Conservation (phyloP, 2,329 filamentous ascomycete genomes). For the Penicillium sumatraense region DNA sequence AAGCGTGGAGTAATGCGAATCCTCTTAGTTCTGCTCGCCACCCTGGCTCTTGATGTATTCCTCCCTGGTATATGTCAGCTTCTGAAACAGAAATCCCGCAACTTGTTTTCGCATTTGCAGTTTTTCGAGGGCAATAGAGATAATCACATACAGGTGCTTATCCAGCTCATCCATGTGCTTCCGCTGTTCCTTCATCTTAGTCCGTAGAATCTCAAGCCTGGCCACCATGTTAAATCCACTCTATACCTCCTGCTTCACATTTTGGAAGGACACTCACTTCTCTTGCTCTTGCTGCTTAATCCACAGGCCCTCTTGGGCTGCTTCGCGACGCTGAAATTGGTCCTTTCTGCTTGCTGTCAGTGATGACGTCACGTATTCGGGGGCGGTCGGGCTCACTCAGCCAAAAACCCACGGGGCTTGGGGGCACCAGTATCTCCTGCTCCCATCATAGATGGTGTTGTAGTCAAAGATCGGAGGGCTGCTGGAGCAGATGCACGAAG, state of each 20-base stretch:
- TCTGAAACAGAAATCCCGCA: not conserved
- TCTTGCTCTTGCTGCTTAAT: constrained; percentile 26
- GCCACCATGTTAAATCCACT: not conserved
- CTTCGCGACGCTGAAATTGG: constrained; percentile 24
- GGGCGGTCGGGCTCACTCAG: constrained; percentile 26
- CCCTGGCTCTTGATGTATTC: constrained; percentile 21
- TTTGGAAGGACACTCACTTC: constrained; percentile 14
- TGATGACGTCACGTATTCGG: constrained; percentile 27
- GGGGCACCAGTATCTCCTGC: constrained; percentile 28
- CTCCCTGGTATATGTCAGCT: constrained; percentile 13
- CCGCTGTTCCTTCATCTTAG: constrained; percentile 28
- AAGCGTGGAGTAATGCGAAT: not conserved
- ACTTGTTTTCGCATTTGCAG: not conserved
- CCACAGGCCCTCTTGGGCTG: constrained; percentile 22
- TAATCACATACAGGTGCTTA: constrained; percentile 27
- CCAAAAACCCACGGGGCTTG: constrained; percentile 30
- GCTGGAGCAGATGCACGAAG: constrained; percentile 13
- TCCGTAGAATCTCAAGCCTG: constrained; percentile 22
- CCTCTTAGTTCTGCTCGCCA: constrained; percentile 23
- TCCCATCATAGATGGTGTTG: constrained; percentile 20
- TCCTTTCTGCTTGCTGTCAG: constrained; percentile 24
- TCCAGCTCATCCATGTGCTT: constrained; percentile 33
- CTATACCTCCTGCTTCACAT: not conserved
- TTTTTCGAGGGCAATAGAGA: not conserved
- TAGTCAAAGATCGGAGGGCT: constrained; percentile 22